A percentile compares a stretch with the other conserved stretches of the same genome.
Conservation (phyloP, 805 yeast species). For the Saccharomycopsis sp. region DNA sequence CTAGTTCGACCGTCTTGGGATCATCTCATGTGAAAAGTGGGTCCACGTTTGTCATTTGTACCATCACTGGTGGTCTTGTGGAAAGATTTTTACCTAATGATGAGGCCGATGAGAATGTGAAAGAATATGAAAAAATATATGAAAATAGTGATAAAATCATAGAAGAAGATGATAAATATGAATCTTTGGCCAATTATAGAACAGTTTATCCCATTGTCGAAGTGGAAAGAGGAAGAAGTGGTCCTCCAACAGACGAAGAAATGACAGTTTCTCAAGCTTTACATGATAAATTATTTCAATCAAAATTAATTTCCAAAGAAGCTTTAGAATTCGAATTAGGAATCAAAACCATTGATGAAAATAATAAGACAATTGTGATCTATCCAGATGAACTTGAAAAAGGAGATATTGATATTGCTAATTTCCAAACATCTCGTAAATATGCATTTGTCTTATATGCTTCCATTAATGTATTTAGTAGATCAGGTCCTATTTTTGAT, state of each 20-base stretch:
- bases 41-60: constrained; percentile 61
- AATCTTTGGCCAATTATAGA: constrained; percentile 25
- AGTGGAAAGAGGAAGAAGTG: constrained; percentile 60
- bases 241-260: constrained; percentile 82
- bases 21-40: constrained; percentile 64
- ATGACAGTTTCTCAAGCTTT: constrained; percentile 60
- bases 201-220: constrained; percentile 67
- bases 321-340: constrained; percentile 49
- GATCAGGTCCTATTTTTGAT: constrained; percentile 77
- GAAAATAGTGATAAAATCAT: constrained; percentile 23
- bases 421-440: constrained; percentile 30
- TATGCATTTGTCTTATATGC: constrained; percentile 59
- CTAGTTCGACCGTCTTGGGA: constrained; percentile 37
- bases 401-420: constrained; percentile 19
- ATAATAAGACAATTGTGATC: constrained; percentile 37
- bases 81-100: constrained; percentile 41
- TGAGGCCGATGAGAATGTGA: constrained; percentile 32
- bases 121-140: constrained; percentile 29
- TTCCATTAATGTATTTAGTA: constrained; percentile 63
- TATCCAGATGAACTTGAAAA: constrained; percentile 39
- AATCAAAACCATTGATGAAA: constrained; percentile 38
- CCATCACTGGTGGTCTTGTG: constrained; percentile 55
- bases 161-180: constrained; percentile 11
- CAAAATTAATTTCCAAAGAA: constrained; percentile 39
- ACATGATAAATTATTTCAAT: constrained; percentile 48